Evolutionary conservation across 2,329 filamentous ascomycete species (phyloP).

Genomic region (Botrytis galanthina): DNA sequence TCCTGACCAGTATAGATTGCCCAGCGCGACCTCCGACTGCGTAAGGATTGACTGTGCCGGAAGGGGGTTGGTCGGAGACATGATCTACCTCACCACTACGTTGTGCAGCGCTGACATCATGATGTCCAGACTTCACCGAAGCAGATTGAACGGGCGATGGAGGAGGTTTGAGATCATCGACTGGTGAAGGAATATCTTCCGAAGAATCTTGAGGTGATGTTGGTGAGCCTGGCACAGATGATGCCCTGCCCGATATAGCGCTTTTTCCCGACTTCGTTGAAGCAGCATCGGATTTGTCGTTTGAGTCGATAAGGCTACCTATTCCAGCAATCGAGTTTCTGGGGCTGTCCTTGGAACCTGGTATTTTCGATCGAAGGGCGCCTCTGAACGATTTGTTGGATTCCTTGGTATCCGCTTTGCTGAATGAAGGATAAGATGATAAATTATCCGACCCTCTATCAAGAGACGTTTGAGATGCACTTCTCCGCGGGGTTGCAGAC

Average conservation of each 20-base stretch:
- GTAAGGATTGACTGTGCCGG: constrained; percentile 58
- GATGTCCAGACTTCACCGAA: constrained; percentile 68
- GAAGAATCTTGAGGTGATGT: constrained; percentile 29
- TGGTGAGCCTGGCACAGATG: constrained; percentile 42
- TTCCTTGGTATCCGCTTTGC: constrained; percentile 88
- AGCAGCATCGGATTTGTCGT: constrained; percentile 69
- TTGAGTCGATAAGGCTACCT: constrained; percentile 54
- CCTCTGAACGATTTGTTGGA: constrained; percentile 83
- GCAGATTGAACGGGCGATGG: constrained; percentile 85
- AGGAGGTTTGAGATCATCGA: constrained; percentile 58
- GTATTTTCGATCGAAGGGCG: constrained; percentile 80
- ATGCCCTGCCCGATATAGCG: constrained; percentile 47
- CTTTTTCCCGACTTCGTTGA: constrained; percentile 72
- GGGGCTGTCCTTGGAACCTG: constrained; percentile 75
- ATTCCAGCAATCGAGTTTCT: constrained; percentile 63
- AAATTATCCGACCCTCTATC: constrained; percentile 44
- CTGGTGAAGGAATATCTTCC: constrained; percentile 47
- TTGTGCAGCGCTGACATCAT: constrained; percentile 77
- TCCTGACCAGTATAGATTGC: constrained; percentile 82
- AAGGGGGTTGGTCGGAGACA: constrained; percentile 86
- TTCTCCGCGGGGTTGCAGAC: constrained; percentile 33
- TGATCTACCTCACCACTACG: constrained; percentile 88
- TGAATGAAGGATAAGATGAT: constrained; percentile 87
- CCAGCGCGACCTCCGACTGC: constrained; percentile 67
- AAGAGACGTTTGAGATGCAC: constrained; percentile 36